A percentile compares a stretch with the other conserved stretches of the same genome.
Evolutionary conservation across 2,329 filamentous ascomycete genomes (phyloP).

Genomic region (Polytolypa hystricis): DNA sequence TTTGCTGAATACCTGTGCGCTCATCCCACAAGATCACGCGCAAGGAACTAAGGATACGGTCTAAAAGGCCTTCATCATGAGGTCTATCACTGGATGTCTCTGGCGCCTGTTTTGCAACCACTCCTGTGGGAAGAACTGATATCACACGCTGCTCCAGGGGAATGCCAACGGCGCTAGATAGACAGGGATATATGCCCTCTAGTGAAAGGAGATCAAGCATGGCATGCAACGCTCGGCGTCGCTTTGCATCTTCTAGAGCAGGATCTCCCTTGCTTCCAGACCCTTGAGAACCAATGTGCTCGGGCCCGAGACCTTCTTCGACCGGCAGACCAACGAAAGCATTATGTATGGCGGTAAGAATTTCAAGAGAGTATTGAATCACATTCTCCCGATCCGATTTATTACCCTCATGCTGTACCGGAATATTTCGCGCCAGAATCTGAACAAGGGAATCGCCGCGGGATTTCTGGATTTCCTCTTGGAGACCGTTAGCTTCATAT

Average conservation of each 20-base stretch:
- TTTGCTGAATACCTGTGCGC: constrained; percentile 26
- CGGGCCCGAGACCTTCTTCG: neutral
- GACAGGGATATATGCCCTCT: constrained; percentile 34
- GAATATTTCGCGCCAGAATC: constrained; percentile 17
- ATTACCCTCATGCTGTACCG: constrained; percentile 10
- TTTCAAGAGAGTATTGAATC: constrained; percentile 23
- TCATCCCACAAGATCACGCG: constrained; percentile 22
- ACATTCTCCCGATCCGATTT: constrained; percentile 18
- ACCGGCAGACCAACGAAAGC: constrained; percentile 19
- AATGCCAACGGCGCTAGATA: constrained; percentile 33
- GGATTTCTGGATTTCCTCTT: constrained; percentile 30
- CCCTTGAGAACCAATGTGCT: neutral
- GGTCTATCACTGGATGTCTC: constrained; percentile 10
- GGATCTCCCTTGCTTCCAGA: constrained; percentile 16
- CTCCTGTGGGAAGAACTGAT: constrained; percentile 31
- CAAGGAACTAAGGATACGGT: constrained; percentile 20
- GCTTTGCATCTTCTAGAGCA: constrained; percentile 30
- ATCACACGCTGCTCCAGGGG: constrained; percentile 34
- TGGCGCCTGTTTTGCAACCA: constrained; percentile 27
- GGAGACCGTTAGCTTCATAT: constrained; percentile 19
- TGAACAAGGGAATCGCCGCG: constrained; percentile 26
- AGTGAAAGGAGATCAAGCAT: constrained; percentile 33
- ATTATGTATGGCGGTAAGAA: constrained; percentile 24
- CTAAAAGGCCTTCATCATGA: constrained; percentile 22
- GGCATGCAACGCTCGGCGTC: constrained; percentile 29